Percentiles rank a stretch among this genome's conserved stretches.
These are phyloP conservation scores for Boechera stricta DNA, from an alignment of 345 rosid species.

Conservation along the genomic window DNA sequence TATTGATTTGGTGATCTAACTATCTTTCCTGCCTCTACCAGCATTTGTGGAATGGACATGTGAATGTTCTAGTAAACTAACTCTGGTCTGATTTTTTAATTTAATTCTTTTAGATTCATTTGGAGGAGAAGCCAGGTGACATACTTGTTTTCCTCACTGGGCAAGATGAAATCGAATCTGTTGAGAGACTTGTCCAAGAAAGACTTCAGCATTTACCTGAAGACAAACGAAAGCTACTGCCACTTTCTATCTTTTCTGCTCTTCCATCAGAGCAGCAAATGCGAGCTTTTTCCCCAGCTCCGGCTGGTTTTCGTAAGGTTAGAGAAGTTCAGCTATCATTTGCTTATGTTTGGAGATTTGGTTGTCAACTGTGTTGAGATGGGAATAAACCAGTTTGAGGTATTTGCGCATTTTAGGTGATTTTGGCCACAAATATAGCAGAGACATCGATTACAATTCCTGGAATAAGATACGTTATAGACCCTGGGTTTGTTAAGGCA, in stretches of 20 bases:
- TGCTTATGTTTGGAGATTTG: conserved; percentile 1
- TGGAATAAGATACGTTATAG: conserved; percentile 91
- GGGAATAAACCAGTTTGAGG: too few relatives aligned
- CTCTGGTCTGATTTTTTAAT: background rate
- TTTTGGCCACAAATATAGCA: conserved; percentile 94
- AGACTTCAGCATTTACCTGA: conserved; percentile 68
- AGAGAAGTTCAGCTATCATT: conserved; percentile 5
- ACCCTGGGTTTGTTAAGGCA: conserved; percentile 91
- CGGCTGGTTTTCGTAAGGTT: conserved; percentile 82
- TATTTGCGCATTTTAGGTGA: conserved; percentile 53
- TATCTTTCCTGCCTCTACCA: conserved; percentile 17
- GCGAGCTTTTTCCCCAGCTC: conserved; percentile 76
- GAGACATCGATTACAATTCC: conserved; percentile 97
- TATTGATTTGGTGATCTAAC: conserved; percentile 27
- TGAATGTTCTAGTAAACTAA: conserved; percentile 10
- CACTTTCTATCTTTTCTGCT: conserved; percentile 77
- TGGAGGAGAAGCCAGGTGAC: conserved; percentile 84
- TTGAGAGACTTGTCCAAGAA: conserved; percentile 74
- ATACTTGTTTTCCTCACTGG: conserved; percentile 93
- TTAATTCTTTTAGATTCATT: conserved; percentile 63
- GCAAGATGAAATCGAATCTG: conserved; percentile 95
- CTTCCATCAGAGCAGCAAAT: conserved; percentile 94
- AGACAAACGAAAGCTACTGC: conserved; percentile 57
- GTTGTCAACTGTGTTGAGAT: conserved; percentile 6
- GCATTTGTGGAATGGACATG: conserved; percentile 8